Conservation (phyloP, 495 filamentous ascomycete species). For the Lentithecium fluviatile region DNA sequence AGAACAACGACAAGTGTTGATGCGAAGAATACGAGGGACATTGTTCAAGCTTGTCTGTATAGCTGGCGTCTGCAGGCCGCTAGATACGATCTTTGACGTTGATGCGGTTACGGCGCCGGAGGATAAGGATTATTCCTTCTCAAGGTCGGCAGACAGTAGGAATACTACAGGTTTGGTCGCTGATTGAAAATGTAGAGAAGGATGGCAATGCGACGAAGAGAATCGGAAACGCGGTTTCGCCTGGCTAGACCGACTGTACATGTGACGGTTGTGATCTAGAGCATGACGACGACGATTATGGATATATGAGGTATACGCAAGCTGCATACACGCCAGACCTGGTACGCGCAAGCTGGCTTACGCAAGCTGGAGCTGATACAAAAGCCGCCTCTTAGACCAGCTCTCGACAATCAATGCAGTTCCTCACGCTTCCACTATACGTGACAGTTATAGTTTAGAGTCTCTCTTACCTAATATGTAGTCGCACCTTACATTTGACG, state of each 20-base stretch:
- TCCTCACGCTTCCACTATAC: no score
- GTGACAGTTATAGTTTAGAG: no score
- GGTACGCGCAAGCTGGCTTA: no score
- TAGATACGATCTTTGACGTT: conserved; percentile 41
- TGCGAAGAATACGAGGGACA: conserved; percentile 40
- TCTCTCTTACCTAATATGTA: no score
- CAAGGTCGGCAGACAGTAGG: conserved; percentile 30
- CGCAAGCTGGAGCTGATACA: no score
- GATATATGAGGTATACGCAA: no score
- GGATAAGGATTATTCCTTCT: conserved; percentile 44
- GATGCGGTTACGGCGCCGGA: conserved; percentile 35
- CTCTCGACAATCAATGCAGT: no score
- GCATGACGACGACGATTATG: no score
- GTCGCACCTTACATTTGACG: no score
- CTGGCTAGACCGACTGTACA: conserved; percentile 38
- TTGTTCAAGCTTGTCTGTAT: conserved; percentile 41
- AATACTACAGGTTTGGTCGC: not conserved
- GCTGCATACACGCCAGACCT: no score
- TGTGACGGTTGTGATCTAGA: no score
- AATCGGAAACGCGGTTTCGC: conserved; percentile 38
- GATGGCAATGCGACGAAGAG: conserved; percentile 41
- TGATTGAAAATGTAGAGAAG: conserved; percentile 28
- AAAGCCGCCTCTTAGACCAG: no score
- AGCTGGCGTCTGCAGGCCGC: conserved; percentile 38
- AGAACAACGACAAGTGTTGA: conserved; percentile 37